phyloP scores from a whole-genome alignment of 768 basidiomycete species.

The Suillus brevipes region DNA sequence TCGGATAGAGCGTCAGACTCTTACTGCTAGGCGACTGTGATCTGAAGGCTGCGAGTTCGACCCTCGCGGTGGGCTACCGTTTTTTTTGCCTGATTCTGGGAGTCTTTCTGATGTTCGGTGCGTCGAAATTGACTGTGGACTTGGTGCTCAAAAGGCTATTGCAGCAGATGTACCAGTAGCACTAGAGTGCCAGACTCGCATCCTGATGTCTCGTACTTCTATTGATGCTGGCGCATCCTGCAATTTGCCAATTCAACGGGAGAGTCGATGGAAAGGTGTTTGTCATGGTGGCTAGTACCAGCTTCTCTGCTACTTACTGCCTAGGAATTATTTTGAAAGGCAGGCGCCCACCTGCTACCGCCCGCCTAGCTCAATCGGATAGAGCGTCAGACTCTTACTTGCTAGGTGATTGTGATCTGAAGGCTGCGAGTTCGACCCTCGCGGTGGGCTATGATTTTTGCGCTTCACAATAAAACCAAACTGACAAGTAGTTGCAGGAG shows the following conservation, averaged over 20 bases:
- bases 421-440: constrained; percentile 87
- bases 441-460: constrained; percentile 29
- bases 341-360: constrained; percentile 9
- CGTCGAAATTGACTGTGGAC: neutral
- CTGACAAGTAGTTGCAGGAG: neutral
- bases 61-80: constrained; percentile 74
- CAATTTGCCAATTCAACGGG: too few relatives aligned
- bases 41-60: constrained; percentile 88
- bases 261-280: too few relatives aligned
- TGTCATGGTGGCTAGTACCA: too few relatives aligned
- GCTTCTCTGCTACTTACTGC: too few relatives aligned
- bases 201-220: too few relatives aligned
- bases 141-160: neutral
- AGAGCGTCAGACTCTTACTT: constrained; percentile 54
- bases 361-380: constrained; percentile 55
- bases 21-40: constrained; percentile 34
- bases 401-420: constrained; percentile 51
- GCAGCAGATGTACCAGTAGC: neutral
- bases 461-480: neutral
- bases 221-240: too few relatives aligned
- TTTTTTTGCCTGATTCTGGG: constrained; percentile 13
- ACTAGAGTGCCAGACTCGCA: neutral
- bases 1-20: constrained; percentile 58
- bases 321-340: too few relatives aligned
- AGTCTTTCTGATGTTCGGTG: too few relatives aligned